Evolutionary conservation across 2,329 filamentous ascomycete species (phyloP).

Genomic region (Exophiala mesophila): DNA sequence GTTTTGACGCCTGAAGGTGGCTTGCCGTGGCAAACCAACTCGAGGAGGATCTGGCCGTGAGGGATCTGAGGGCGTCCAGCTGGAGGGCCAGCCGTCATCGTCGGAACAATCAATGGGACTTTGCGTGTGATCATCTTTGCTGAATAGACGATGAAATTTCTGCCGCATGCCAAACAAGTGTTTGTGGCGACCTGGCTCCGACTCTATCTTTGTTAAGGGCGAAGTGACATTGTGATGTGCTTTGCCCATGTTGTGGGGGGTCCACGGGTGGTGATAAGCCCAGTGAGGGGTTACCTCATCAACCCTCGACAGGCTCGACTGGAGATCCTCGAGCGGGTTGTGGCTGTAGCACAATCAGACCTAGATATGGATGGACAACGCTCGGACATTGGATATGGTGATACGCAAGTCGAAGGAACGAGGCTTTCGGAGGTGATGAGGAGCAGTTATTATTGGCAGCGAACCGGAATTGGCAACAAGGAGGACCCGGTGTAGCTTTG

Average conservation of each 20-base stretch:
- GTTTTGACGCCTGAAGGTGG: slow-evolving; percentile 76
- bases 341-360: slow-evolving; percentile 12
- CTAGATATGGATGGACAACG: slow-evolving; percentile 5
- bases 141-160: slow-evolving; percentile 31
- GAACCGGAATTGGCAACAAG: slow-evolving; percentile 5
- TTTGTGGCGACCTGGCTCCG: slow-evolving; percentile 19
- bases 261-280: slow-evolving; percentile 1
- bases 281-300: slow-evolving; percentile 17
- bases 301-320: slow-evolving; percentile 2
- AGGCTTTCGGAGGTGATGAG: slow-evolving; percentile 3
- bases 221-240: slow-evolving; percentile 20
- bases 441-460: slow-evolving; percentile 18
- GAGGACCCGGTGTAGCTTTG: slow-evolving; percentile 5
- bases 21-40: slow-evolving; percentile 68
- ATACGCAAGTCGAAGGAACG: slow-evolving; percentile 12
- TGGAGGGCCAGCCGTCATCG: slow-evolving; percentile 15
- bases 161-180: slow-evolving; percentile 40
- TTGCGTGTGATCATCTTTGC: slow-evolving; percentile 18
- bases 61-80: slow-evolving; percentile 11
- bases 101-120: slow-evolving; percentile 18
- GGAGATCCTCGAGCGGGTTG: slow-evolving; percentile 1
- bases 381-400: slow-evolving; percentile 21
- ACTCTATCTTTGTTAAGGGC: slow-evolving; percentile 14
- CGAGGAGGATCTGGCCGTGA: slow-evolving; percentile 37
- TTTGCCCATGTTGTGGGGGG: slow-evolving; percentile 24